Evolutionary conservation across 164 flowering plant species (phyloP).

Genomic region (Sedum album): DNA sequence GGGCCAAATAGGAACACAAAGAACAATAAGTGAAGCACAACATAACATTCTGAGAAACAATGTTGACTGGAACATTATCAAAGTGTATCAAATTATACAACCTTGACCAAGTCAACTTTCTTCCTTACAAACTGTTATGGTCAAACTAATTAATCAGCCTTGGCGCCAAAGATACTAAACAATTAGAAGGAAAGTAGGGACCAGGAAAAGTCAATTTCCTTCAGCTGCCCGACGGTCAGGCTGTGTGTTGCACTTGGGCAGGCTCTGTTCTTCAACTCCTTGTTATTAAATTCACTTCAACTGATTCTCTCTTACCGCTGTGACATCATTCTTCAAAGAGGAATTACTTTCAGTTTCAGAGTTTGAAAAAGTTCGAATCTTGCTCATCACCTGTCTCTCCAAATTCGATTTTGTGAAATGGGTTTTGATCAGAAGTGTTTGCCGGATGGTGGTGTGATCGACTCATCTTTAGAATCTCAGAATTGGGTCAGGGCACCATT

Average conservation of each 20-base stretch:
- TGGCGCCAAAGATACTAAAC: background rate
- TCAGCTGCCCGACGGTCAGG: constrained; percentile 7
- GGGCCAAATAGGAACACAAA: background rate
- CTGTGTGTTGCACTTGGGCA: background rate
- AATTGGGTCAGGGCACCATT: background rate
- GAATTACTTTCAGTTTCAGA: background rate
- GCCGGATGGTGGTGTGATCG: background rate
- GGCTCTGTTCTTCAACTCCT: background rate
- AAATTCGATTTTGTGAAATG: background rate
- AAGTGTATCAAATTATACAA: background rate
- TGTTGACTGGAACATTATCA: constrained; percentile 6
- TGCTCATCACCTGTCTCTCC: background rate
- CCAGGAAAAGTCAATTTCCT: background rate
- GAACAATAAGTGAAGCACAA: background rate
- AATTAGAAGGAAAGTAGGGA: background rate
- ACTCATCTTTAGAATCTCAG: background rate
- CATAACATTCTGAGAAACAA: background rate
- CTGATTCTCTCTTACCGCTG: background rate
- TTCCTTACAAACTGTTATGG: background rate
- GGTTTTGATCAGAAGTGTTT: background rate
- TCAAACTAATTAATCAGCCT: background rate
- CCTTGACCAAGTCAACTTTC: background rate
- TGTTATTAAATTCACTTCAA: background rate
- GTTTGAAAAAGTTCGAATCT: background rate
- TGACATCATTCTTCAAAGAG: constrained; percentile 5